phyloP scores from a whole-genome alignment of 768 basidiomycete genomes.

The Termitomyces sp. region DNA sequence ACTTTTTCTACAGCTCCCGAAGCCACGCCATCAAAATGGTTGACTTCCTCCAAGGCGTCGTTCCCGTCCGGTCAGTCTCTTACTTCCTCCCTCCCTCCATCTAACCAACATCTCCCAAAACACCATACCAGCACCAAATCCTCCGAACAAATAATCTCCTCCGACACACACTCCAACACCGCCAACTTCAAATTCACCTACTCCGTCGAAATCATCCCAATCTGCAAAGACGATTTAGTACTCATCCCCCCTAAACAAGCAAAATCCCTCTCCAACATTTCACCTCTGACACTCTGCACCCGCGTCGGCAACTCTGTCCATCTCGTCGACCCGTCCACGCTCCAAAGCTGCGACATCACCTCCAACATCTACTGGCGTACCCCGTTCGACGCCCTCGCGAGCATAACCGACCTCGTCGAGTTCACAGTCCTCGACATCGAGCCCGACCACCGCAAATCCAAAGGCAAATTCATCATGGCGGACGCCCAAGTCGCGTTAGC shows the following conservation, averaged over 20 bases:
- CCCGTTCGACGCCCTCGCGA: conserved; percentile 83
- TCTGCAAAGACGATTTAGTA: conserved; percentile 98
- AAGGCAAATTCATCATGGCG: conserved; percentile 79
- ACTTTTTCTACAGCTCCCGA: conserved; percentile 92
- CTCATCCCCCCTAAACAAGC: conserved; percentile 85
- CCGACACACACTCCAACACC: conserved; percentile 88
- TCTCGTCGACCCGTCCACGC: conserved; percentile 83
- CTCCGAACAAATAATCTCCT: conserved; percentile 91
- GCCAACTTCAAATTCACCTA: conserved; percentile 98
- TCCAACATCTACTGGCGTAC: conserved; percentile 86
- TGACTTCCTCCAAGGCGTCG: conserved; percentile 85
- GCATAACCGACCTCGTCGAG: conserved; percentile 82
- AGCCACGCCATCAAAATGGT: conserved; percentile 96
- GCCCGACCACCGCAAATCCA: conserved; percentile 53
- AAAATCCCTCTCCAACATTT: conserved; percentile 81
- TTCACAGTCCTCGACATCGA: conserved; percentile 96
- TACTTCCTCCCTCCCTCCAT: not conserved
- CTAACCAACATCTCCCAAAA: not conserved
- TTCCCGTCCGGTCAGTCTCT: conserved; percentile 72
- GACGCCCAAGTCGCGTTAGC: conserved; percentile 85
- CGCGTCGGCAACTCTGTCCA: conserved; percentile 92
- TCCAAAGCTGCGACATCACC: conserved; percentile 79
- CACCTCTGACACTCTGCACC: conserved; percentile 80
- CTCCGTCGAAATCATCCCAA: conserved; percentile 94
- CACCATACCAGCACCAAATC: conserved; percentile 81